Conservation (phyloP, 2,329 filamentous ascomycete genomes). For the Diaporthe sp. region DNA sequence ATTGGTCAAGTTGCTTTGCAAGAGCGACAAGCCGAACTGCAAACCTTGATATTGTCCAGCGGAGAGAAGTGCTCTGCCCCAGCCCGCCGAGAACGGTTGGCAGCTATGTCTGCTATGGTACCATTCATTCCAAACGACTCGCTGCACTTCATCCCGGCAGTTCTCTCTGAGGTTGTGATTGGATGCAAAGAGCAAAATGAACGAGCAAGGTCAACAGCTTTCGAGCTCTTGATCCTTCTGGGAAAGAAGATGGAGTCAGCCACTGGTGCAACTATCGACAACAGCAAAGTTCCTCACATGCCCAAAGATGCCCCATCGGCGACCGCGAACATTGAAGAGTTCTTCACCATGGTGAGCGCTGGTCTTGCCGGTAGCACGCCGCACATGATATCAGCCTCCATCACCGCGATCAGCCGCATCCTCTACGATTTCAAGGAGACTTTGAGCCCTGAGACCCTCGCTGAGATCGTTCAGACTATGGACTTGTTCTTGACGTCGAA, state of each 20-base stretch:
- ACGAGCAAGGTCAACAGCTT: slow-evolving; percentile 88
- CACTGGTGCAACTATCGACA: slow-evolving; percentile 80
- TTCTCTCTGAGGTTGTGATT: slow-evolving; percentile 94
- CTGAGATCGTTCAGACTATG: slow-evolving; percentile 92
- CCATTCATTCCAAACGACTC: slow-evolving; percentile 80
- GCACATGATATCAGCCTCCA: slow-evolving; percentile 98
- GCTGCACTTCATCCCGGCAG: slow-evolving; percentile 91
- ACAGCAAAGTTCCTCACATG: slow-evolving; percentile 90
- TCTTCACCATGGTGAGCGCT: slow-evolving; percentile 97
- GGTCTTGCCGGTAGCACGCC: slow-evolving; percentile 92
- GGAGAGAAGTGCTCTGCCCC: slow-evolving; percentile 88
- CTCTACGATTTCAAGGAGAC: slow-evolving; percentile 88
- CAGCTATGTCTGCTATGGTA: slow-evolving; percentile 83
- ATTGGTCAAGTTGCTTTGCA: slow-evolving; percentile 79
- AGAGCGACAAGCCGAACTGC: slow-evolving; percentile 81
- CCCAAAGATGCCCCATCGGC: slow-evolving; percentile 80
- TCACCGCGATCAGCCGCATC: slow-evolving; percentile 92
- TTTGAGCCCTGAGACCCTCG: slow-evolving; percentile 75
- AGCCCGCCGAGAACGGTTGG: slow-evolving; percentile 85
- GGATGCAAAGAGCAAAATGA: slow-evolving; percentile 98
- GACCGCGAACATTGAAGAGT: slow-evolving; percentile 88
- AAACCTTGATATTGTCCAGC: slow-evolving; percentile 81
- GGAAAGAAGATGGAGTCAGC: slow-evolving; percentile 79
- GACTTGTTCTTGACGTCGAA: slow-evolving; percentile 96
- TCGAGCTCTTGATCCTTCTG: slow-evolving; percentile 89